Percentiles rank a stretch among this genome's conserved stretches.
Conservation (phyloP, 306 rosid species). For the Gastrolobium villosum region DNA sequence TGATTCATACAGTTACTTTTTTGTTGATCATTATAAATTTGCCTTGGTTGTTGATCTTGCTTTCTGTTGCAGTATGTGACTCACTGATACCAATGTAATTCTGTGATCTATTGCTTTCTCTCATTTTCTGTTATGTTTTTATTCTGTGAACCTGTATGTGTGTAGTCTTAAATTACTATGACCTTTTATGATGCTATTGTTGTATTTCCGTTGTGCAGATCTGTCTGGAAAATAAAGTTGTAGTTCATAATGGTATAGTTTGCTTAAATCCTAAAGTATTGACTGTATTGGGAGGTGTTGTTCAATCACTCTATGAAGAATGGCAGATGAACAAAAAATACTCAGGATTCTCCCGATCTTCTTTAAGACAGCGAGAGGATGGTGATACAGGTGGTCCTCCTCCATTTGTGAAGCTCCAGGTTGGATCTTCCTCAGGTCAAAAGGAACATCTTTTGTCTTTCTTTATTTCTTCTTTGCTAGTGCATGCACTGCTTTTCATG, state of each 20-base stretch:
- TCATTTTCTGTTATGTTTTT: constrained; percentile 5
- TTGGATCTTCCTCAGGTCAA: constrained; percentile 67
- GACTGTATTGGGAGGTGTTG: constrained; percentile 86
- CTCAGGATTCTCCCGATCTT: constrained; percentile 77
- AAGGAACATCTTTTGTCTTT: constrained; percentile 2
- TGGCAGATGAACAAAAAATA: constrained; percentile 94
- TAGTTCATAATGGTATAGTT: constrained; percentile 65
- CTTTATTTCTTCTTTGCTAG: constrained; percentile 19
- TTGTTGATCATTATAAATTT: background rate
- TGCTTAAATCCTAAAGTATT: constrained; percentile 78
- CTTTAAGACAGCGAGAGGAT: constrained; percentile 68
- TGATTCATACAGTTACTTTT: background rate
- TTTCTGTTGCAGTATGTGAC: constrained; percentile 9
- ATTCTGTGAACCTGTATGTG: constrained; percentile 8
- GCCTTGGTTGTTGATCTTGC: constrained; percentile 16
- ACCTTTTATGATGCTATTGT: constrained; percentile 27
- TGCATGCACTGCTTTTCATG: background rate
- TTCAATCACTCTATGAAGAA: constrained; percentile 84
- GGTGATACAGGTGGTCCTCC: constrained; percentile 82
- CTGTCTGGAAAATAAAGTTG: constrained; percentile 77
- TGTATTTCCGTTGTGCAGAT: constrained; percentile 65
- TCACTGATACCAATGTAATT: background rate
- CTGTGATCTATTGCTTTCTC: constrained; percentile 19
- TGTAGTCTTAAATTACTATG: constrained; percentile 23
- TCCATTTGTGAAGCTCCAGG: constrained; percentile 89